Base-by-base conservation (phyloP, 2,329 filamentous ascomycete species). In the Exophiala sp. region DNA sequence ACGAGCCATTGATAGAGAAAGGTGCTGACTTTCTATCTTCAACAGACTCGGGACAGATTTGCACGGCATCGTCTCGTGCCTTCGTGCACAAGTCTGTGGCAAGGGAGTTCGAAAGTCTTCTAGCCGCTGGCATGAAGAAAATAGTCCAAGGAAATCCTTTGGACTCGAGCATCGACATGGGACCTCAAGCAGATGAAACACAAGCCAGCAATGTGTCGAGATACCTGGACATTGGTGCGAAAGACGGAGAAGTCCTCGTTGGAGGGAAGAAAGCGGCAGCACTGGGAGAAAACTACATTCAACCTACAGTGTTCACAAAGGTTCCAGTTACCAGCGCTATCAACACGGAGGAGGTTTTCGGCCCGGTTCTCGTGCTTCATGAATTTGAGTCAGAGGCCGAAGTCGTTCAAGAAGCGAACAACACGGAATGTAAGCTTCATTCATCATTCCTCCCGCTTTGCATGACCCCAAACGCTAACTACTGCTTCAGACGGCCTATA, bases 271-370 rank as follows among this genome's bases (percentile, higher is more conserved):
- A 9, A 3, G 33, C 34, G 3, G 5, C 18, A n/a, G 39, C 45
- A 2, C 24, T 38, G 16, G 53, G 43, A 7, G 14, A 18, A 7
- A 45, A 55, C 21, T 55, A 20, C 43, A 44, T 55, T n/a, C 12
- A 73, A 89, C 52, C 81, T 88, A 71, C 89, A 88, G 86, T 78
- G 86, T 63, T 84, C 50, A 88, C 87, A 86, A 89, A 90, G 33
- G 65, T 66, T 11, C 66, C 14, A 66, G 62, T 66, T 16, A 52
- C 61, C 20, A 62, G 69, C 36, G 60, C 55, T 18, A 43, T 74
- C 34, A 66, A 70, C 60, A 65, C 59, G 29, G 71, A 75, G 44
- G 73, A 75, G 60, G 64, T 75, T 5, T 75, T 75, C 54, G 73
- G 74, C 0, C 73, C 74, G 1, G 72, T 75, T 5, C 71, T 73